phyloP scores from a whole-genome alignment of 345 rosid genomes.

The Citropsis articulata region DNA sequence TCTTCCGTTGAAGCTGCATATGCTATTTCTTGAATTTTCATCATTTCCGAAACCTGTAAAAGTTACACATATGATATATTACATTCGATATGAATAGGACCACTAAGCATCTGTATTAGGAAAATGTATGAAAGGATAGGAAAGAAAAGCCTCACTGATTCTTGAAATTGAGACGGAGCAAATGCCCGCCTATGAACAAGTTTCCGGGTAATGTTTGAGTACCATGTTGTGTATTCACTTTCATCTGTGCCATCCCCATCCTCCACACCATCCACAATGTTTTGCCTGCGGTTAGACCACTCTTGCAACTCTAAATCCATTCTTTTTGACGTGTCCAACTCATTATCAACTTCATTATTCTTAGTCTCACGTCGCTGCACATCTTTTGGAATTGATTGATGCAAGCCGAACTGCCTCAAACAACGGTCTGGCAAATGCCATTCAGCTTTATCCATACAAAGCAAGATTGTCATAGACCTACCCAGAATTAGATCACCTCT shows the following conservation, averaged over 20 bases:
- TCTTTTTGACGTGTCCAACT: background rate
- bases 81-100: background rate
- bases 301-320: conserved; percentile 10
- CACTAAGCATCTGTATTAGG: background rate
- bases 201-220: background rate
- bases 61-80: background rate
- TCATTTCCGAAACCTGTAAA: conserved; percentile 11
- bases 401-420: conserved; percentile 49
- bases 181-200: conserved; percentile 31
- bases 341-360: conserved; percentile 2
- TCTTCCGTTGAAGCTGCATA: conserved; percentile 10
- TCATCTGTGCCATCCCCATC: background rate
- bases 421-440: conserved; percentile 62
- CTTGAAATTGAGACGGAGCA: conserved; percentile 34
- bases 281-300: conserved; percentile 1
- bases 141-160: conserved; percentile 26
- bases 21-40: conserved; percentile 13
- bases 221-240: background rate
- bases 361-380: conserved; percentile 5
- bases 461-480: conserved; percentile 52
- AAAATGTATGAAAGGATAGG: background rate
- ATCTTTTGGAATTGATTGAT: background rate
- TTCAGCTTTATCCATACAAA: conserved; percentile 57
- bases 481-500: conserved; percentile 32
- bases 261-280: background rate